Conservation (phyloP, 306 rosid genomes). For the Vigna angularis region DNA sequence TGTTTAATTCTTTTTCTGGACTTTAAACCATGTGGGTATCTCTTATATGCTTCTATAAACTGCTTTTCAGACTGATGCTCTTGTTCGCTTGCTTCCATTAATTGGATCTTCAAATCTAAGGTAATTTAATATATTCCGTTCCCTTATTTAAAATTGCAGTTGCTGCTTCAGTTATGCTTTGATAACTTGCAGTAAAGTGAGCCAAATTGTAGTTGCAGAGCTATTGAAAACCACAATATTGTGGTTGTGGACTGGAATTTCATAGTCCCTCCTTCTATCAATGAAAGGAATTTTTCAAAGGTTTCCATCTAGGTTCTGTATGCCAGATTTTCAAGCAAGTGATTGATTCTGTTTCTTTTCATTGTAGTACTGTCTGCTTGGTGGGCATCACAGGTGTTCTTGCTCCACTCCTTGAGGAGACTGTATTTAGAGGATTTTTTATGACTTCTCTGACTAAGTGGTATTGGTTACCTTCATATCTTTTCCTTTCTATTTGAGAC, state of each 20-base stretch:
- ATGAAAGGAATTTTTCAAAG: neutral
- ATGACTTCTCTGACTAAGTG: conserved; percentile 93
- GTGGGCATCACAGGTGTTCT: conserved; percentile 88
- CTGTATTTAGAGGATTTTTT: conserved; percentile 87
- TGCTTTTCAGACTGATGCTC: conserved; percentile 92
- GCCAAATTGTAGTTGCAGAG: neutral
- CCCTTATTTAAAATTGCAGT: conserved; percentile 15
- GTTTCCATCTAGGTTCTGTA: conserved; percentile 8
- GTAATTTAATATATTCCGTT: conserved; percentile 51
- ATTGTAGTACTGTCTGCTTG: conserved; percentile 90
- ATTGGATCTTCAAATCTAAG: conserved; percentile 90
- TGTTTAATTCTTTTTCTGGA: neutral
- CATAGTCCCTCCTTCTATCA: neutral
- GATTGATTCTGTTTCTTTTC: conserved; percentile 42
- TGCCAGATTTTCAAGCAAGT: conserved; percentile 18
- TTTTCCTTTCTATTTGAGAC: conserved; percentile 22
- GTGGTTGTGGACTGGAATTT: conserved; percentile 9
- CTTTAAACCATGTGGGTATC: conserved; percentile 22
- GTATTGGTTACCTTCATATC: conserved; percentile 50
- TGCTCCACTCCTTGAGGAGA: conserved; percentile 97
- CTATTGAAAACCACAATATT: conserved; percentile 6
- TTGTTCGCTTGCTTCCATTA: conserved; percentile 90
- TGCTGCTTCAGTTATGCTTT: neutral
- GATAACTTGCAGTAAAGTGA: neutral
- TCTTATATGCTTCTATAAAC: conserved; percentile 40